Base-by-base conservation (phyloP, 331 rosid species). In the Acacia pycnantha region DNA sequence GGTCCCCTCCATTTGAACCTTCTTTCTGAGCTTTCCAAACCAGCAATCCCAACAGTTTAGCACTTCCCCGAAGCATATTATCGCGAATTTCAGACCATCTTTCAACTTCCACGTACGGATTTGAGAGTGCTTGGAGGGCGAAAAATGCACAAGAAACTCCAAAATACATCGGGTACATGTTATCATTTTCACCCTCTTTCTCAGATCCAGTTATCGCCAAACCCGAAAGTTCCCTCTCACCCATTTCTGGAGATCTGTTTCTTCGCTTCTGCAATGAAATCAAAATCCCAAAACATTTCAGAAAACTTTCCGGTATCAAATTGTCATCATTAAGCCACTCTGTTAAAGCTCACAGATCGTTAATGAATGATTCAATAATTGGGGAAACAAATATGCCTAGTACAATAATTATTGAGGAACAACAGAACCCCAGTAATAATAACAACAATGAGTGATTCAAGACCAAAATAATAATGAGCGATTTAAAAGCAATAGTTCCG, bases 81-180 rank as follows among this genome's bases (percentile, higher is more conserved):
- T 93, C 89, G 5, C 92, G 86, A 59, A 95, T 85, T 75, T 73
- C 82, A 26, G 82, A 83, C 91, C 91, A 89, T 73, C 77, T 91
- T 70, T 88, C 90, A 47, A 85, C 86, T 67, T 89, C 90, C 66
- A 80, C 80, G n/a, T 85, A 84, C 18, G 94, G 84, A 24, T 85
- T 79, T 66, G 94, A 83, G 82, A 95, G 84, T 9, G 85, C 86
- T 68, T 89, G 88, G 35, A 92, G 92, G 33, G 94, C 99, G 61
- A 90, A 91, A 51, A 95, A 90, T 47, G 97, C 99, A 78, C 97
- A 95, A 51, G 99, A 92, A 79, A 91, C 92, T 72, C 98, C 99
- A 74, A 93, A 92, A 86, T 87, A 95, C 89, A 84, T 78, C 12
- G 97, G 94, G 83, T 89, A 91, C 83, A 93, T 76, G 78, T 84